phyloP scores from a whole-genome alignment of 352 stramenopile genomes.

The Blastocystis sp. region DNA sequence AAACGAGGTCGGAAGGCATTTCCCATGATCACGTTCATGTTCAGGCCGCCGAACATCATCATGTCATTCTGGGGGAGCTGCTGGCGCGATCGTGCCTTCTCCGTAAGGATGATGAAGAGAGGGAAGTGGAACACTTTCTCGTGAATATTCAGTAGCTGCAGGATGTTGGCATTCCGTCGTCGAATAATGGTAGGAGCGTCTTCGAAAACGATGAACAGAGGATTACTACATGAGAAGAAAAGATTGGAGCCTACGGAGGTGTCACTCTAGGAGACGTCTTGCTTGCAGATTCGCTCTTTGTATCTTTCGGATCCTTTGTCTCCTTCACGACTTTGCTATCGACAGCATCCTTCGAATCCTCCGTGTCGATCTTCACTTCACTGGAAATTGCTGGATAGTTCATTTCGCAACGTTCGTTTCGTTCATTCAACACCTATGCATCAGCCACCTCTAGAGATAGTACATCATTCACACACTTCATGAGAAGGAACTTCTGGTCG shows the following conservation, averaged over 20 bases:
- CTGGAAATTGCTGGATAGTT: not conserved
- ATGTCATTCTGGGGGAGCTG: not conserved
- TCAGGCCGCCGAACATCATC: conserved; percentile 39
- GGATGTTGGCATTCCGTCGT: conserved; percentile 41
- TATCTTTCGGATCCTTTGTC: not conserved
- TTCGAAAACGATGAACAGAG: conserved; percentile 55
- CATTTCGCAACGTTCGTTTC: not conserved
- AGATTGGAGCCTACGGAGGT: not conserved
- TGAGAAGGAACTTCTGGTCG: conserved; percentile 60
- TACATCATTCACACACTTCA: conserved; percentile 57
- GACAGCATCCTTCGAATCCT: no score
- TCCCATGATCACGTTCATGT: not conserved
- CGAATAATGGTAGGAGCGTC: conserved; percentile 15
- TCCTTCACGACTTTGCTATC: not conserved
- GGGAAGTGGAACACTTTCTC: conserved; percentile 31
- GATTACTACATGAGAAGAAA: not conserved
- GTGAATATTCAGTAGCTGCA: conserved; percentile 42
- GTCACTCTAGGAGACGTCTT: no score
- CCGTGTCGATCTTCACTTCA: no score
- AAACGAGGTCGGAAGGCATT: not conserved
- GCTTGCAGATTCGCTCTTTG: no score
- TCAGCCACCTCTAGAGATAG: not conserved
- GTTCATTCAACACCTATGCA: not conserved
- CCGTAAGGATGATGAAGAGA: conserved; percentile 45
- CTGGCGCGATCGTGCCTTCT: not conserved